Evolutionary conservation across 106 monocot genomes (phyloP), one percentile per base, ranked within the genome.

Genomic region (Dioscorea zingiberensis): DNA sequence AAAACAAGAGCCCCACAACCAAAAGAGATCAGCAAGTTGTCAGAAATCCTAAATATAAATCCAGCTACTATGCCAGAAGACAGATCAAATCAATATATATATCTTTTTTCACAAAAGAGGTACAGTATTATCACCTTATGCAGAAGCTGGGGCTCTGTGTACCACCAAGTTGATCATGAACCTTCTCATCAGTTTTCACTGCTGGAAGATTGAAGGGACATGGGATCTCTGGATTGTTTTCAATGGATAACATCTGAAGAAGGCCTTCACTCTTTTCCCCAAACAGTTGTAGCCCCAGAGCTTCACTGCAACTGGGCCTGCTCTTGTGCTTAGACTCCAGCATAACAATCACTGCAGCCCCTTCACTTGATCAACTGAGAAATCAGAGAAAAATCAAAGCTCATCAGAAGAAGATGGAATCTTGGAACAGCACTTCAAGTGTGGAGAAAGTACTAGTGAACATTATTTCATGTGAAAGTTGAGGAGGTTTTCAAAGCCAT

Each of bases 231-330:
- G 74, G 68, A 76, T 70, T 63, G 73, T 62, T 76, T 71, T 72
- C 90, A 82, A 61, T 62, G 77, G 94, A 87, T 78, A 90, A 90
- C 94, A 94, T 94, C 84, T 87, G 90, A 87, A 74, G 74, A 88
- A 47, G 72, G 32, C 68, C 81, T 84, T 73, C 89, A n/a, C n/a
- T 71, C 78, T 66, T 17, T 69, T 72, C 47, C 25, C 64, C 68
- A 19, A 47, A 58, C 47, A 64, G 47, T 48, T 60, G 48, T 72
- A 75, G 78, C 85, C 82, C 89, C 76, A 79, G 73, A 80, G 86
- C 80, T 83, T 48, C 62, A 63, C 72, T 76, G 76, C 80, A 66
- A 73, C 69, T 80, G 84, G 80, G 78, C 72, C 69, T 80, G 60
- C 67, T 73, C 74, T 68, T 80, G 44, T 74, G n/a, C 75, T 78